phyloP scores from a whole-genome alignment of 148 eudicot species.

The Silene latifolia region DNA sequence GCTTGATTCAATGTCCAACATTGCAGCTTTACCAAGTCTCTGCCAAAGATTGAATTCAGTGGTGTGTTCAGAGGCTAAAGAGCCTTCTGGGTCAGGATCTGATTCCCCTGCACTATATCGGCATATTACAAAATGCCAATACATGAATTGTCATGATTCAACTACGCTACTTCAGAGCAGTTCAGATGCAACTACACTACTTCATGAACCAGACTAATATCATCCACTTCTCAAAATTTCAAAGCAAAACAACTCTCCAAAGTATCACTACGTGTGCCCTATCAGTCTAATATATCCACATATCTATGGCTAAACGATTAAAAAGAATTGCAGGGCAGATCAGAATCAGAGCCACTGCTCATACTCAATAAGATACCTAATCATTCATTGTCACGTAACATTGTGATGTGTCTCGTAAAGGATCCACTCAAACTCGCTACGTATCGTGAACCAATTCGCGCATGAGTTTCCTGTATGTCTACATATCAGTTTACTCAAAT shows the following conservation, averaged over 20 bases:
- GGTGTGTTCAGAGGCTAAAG: conserved; percentile 47
- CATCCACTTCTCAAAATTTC: background rate
- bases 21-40: conserved; percentile 82
- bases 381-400: background rate
- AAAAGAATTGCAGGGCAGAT: too few species aligned
- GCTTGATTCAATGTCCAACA: conserved; percentile 81
- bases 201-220: background rate
- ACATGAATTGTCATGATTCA: background rate
- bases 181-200: background rate
- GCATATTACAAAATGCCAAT: conserved; percentile 9
- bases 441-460: too few species aligned
- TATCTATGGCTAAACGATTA: too few species aligned
- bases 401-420: too few species aligned
- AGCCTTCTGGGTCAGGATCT: conserved; percentile 33
- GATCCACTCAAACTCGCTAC: too few species aligned
- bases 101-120: conserved; percentile 67
- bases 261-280: background rate
- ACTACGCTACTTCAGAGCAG: too few species aligned
- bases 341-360: too few species aligned
- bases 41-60: conserved; percentile 78
- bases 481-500: too few species aligned
- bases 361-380: background rate
- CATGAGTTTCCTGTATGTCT: too few species aligned
- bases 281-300: too few species aligned
- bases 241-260: background rate